A percentile compares a stretch with the other conserved stretches of the same genome.
phyloP scores from a whole-genome alignment of 805 yeast species.

The Candida berthetii region DNA sequence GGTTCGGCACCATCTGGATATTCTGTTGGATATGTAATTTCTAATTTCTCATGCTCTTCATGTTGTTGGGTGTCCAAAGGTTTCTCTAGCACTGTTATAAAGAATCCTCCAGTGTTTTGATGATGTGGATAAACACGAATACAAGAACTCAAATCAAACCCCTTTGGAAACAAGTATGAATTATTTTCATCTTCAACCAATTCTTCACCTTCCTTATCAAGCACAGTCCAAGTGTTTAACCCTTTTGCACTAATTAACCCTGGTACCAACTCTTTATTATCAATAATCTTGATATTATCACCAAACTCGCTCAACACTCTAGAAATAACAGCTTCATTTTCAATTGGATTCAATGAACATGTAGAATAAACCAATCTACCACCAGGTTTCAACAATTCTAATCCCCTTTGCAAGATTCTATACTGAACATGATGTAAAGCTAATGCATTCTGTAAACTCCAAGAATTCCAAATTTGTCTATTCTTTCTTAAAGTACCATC shows the following conservation, averaged over 20 bases:
- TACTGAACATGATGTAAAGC: constrained; percentile 87
- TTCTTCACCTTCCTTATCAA: constrained; percentile 68
- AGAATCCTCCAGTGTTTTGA: constrained; percentile 97
- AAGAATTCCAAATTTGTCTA: constrained; percentile 92
- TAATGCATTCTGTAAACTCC: constrained; percentile 82
- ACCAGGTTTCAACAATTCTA: constrained; percentile 80
- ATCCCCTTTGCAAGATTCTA: constrained; percentile 84
- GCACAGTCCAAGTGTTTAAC: constrained; percentile 76
- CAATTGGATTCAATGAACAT: constrained; percentile 92
- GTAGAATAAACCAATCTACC: constrained; percentile 96
- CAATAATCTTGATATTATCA: constrained; percentile 53
- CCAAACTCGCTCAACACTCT: constrained; percentile 82
- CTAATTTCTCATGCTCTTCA: background rate
- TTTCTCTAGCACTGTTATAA: constrained; percentile 88
- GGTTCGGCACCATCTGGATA: constrained; percentile 95
- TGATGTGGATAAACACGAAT: constrained; percentile 95
- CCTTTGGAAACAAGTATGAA: constrained; percentile 63
- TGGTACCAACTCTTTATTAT: constrained; percentile 57
- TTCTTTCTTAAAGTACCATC: constrained; percentile 99
- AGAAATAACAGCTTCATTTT: constrained; percentile 95
- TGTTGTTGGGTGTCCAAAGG: constrained; percentile 21
- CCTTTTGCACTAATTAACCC: constrained; percentile 76
- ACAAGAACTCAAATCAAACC: constrained; percentile 66
- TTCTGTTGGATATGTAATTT: background rate
- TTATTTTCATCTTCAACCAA: constrained; percentile 41